Base-by-base conservation (phyloP, 2,329 filamentous ascomycete genomes). In the Aspergillus terreus region DNA sequence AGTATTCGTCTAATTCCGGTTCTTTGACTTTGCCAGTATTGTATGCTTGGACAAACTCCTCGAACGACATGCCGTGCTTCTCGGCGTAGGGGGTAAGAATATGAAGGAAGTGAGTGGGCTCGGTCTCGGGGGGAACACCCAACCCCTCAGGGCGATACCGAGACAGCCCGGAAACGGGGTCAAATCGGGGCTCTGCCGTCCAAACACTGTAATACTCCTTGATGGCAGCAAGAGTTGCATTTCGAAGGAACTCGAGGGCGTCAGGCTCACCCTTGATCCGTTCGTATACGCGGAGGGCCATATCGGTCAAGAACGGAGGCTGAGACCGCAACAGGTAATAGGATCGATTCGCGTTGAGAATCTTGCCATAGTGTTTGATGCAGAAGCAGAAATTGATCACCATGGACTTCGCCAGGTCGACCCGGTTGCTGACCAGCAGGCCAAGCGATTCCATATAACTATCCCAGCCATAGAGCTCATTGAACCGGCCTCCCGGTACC, bases 391-490 rank as follows among this genome's bases (percentile, higher is more conserved):
- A 97, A 76, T 99, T 95, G 63, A 83, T 79, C 47, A 97, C 92
- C 90, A 99, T 97, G 46, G 87, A 82, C 76, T 96, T 96, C 60
- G 91, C 91, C 50, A 97, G 76, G 63, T 96, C 85, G 19, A 90
- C 84, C 53, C 89, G 85, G 67, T 94, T 88, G 66, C 92, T 90
- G 61, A 90, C 83, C 53, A 97, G 77, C 52, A 99, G 80, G 15
- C 94, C 94, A 3, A 97, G 78, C 4, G 92, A 94, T 70, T 92
- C 90, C 91, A 99, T 97, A 77, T 97, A 99, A 69, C 91, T 96
- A 73, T 99, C 94, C 94, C 94, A 99, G 44, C 92, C 92, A 68
- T 99, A 99, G 19, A 99, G 75, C 71, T 99, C 94, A 72, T 99
- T 99, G 84, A 99, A 99, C 27, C 94, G 84, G 21, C 94, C 94